Base-by-base conservation (phyloP, 495 filamentous ascomycete genomes). In the Cercophora samala region DNA sequence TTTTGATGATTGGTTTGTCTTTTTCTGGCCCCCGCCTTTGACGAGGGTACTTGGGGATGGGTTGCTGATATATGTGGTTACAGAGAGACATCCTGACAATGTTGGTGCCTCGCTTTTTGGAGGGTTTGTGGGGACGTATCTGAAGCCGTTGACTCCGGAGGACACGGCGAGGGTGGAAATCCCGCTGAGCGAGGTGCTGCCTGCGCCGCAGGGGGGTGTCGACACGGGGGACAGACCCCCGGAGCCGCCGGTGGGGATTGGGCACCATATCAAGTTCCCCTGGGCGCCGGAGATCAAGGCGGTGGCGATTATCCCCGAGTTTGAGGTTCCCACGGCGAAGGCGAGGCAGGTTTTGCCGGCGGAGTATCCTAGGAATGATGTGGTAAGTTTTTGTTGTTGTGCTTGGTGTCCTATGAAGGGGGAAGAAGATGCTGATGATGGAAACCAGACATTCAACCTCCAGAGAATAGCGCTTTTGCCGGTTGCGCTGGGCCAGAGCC, bases 251-350 rank as follows among this genome's bases (percentile, higher is more conserved):
- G 70, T 88, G 55, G 89, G 89, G 60, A 97, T 98, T 74, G 95
- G 93, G 18, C 92, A 97, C 75, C 96, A 93, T 77, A 90, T 90
- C 72, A 93, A 93, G 77, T 98, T 97, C 76, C 86, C 84, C 37
- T 97, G 93, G 93, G 90, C 92, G 42, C 85, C 87, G 55, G 94
- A 96, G 77, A 95, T 99, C 82, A 97, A 96, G 81, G 91, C 91
- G 52, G 89, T 98, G 60, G 91, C 93, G 60, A 92, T 99, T 68
- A 94, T 99, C 63, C 95, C 95, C 0, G 86, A 97, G 72, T 99
- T 97, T 74, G 90, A 97, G 69, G 93, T 97, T 13, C 83, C 92
- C 3, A 99, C 95, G 2, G 92, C 93, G 46, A 90, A 90, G 72
- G 93, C 95, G 11, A 85, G 95, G 66, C 87, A 85, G 62, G 93